Evolutionary conservation across 331 rosid genomes (phyloP), one percentile per base, ranked within the genome.

Genomic region (Phaseolus coccineus): DNA sequence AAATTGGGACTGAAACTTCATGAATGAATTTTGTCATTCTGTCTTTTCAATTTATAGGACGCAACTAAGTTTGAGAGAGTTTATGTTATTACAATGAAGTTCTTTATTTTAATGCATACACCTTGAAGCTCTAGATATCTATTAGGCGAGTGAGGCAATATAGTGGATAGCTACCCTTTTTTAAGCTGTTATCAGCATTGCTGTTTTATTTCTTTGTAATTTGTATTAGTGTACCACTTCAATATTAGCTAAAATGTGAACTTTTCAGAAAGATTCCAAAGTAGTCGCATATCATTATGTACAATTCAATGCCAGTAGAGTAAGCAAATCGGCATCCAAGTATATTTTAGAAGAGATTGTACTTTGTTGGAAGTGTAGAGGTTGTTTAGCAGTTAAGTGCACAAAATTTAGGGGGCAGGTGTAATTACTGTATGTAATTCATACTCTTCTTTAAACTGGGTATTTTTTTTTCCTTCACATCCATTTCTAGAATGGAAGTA

Each of bases 1-100:
- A 35, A 73, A 27, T 37, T 25, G 83, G 69, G 33, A 56, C 31
- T 19, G 68, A 56, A 24, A 37, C 52, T 25, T 19, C 67, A 27
- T 50, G 77, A 67, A 40, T 39, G 77, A 73, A 73, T 67, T 67
- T 50, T 46, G 33, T 61, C 12, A 16, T 67, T 25, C 39, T 77
- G 53, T 78, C 73, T 13, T 77, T 71, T 66, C 61, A 68, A 59
- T 52, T 53, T 48, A 27, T 69, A 81, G 69, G 81, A 31, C 57
- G 65, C 77, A 78, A 64, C 79, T 74, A 68, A 74, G 74, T 70
- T 8, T 61, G 66, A 57, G 71, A 64, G 62, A 83, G 14, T 77
- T 66, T 52, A 30, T 58, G 27, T 76, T 73, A 58, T 40, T 53
- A 58, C 12, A 6, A 2, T 25, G 28, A 42, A 67, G 62, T 78